Evolutionary conservation across 257 asterid genomes (phyloP).

Genomic region (Apocynum venetum): DNA sequence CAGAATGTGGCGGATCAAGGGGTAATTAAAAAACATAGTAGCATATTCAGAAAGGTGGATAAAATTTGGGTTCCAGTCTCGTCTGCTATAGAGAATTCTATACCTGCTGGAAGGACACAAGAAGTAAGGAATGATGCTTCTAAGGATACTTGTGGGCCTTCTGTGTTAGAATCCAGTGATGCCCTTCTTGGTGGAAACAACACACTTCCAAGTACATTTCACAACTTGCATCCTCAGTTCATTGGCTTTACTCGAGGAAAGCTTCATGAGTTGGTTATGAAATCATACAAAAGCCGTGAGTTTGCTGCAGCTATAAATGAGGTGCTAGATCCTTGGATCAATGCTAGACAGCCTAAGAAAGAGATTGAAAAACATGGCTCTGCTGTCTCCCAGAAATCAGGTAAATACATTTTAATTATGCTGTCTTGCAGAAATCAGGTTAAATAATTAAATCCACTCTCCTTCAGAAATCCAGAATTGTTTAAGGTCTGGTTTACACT

Average conservation of each 20-base stretch:
- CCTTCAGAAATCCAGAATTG: background rate
- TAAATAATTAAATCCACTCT: background rate
- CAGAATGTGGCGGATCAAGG: constrained; percentile 82
- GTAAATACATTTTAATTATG: constrained; percentile 29
- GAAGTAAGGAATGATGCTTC: constrained; percentile 30
- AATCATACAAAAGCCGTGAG: constrained; percentile 94
- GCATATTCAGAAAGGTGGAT: constrained; percentile 78
- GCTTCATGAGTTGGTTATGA: constrained; percentile 97
- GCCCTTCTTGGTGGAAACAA: constrained; percentile 24
- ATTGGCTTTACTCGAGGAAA: constrained; percentile 90
- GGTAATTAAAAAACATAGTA: constrained; percentile 64
- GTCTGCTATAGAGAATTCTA: constrained; percentile 32
- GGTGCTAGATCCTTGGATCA: constrained; percentile 97
- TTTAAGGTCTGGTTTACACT: background rate
- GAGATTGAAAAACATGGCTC: constrained; percentile 57
- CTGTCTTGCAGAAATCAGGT: background rate
- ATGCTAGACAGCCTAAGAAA: constrained; percentile 84
- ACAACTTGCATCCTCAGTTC: constrained; percentile 82
- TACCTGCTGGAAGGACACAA: constrained; percentile 28
- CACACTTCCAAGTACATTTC: constrained; percentile 46
- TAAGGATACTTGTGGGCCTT: constrained; percentile 23
- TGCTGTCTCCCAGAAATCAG: constrained; percentile 39
- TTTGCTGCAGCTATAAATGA: constrained; percentile 98
- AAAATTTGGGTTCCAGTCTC: constrained; percentile 87
- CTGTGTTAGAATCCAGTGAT: constrained; percentile 33